Base-by-base conservation (phyloP, 768 basidiomycete genomes). In the Asterophora parasitica region DNA sequence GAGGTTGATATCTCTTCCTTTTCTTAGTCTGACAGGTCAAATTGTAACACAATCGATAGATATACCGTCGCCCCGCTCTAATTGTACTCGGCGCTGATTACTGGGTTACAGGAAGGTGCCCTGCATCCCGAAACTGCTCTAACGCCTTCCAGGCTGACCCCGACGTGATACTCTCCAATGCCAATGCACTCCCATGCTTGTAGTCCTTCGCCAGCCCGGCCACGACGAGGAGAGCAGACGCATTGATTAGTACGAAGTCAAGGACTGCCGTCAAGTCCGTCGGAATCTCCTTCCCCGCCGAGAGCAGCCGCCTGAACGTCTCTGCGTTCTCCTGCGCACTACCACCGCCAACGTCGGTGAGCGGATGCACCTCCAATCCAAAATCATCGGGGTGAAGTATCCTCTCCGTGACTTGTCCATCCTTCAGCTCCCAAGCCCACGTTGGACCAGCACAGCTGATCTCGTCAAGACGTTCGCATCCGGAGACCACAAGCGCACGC, bases 401-500 rank as follows among this genome's bases (percentile, higher is more conserved):
- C 27, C 65, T 70, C 55, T 83, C 76, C 0, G 74, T 78, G 59
- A 96, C 82, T 30, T 66, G 56, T 30, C 85, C 88, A 17, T 88
- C 71, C 35, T 74, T 74, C 52, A 95, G 78, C 49, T 87, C 83
- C 94, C 92, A 88, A 30, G 78, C 85, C 67, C 77, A 77, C 7
- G 93, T 94, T 11, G 85, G 81, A 1, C 95, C 96, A 0, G 91
- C 93, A 57, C 91, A 93, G 63, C 88, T 91, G 61, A 99, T 91
- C 73, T 98, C 95, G 66, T 98, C 95, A 34, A 99, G 72, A 1
- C 81, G 81, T 62, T 98, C 96, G 31, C 78, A 80, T 1, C 95
- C 95, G 58, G 93, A 97, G 0, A 99, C 95, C 16, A 99, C 92
- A 47, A 94, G 69, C 0, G 92, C 95, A 28, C 88, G 79, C 56